Evolutionary conservation across 1,139 yeast genomes (phyloP).

Genomic region (Candida gigantensis): DNA sequence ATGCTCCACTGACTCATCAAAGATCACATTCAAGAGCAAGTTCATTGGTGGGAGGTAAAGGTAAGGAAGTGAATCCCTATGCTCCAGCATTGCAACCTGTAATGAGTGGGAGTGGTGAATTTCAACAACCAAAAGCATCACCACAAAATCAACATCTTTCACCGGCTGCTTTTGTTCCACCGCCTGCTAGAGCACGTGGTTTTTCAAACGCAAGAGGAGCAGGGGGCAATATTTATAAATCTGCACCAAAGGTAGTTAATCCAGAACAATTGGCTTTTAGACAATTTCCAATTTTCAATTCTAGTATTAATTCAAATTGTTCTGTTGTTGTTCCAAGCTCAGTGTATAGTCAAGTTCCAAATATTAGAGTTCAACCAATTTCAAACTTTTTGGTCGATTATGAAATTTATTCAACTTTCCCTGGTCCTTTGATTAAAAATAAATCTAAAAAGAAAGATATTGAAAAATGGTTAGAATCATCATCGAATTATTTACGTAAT

Average conservation of each 20-base stretch:
- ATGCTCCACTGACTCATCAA: conserved; percentile 42
- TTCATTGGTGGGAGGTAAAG: conserved; percentile 44
- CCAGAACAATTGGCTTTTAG: conserved; percentile 45
- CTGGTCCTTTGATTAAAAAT: conserved; percentile 63
- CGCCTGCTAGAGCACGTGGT: conserved; percentile 27
- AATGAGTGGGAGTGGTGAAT: conserved; percentile 14
- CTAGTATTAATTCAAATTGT: conserved; percentile 51
- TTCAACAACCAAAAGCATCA: conserved; percentile 3
- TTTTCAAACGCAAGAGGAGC: conserved; percentile 30
- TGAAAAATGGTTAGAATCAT: conserved; percentile 56
- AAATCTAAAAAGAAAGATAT: conserved; percentile 64
- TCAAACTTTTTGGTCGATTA: conserved; percentile 22
- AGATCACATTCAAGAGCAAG: conserved; percentile 45
- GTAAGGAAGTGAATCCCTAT: conserved; percentile 47
- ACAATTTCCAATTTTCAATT: conserved; percentile 79
- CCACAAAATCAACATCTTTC: conserved; percentile 7
- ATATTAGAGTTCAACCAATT: conserved; percentile 21
- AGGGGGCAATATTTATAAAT: conserved; percentile 25
- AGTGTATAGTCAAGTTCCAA: conserved; percentile 15
- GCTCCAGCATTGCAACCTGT: conserved; percentile 38
- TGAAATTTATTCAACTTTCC: conserved; percentile 38
- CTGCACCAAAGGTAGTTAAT: conserved; percentile 29
- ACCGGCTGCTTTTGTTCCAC: conserved; percentile 11
- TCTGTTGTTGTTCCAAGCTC: conserved; percentile 31
- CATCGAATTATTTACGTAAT: conserved; percentile 14